Evolutionary conservation across 2,329 filamentous ascomycete species (phyloP), one percentile per base, ranked within the genome.

Genomic region (Didymella arachidicola): DNA sequence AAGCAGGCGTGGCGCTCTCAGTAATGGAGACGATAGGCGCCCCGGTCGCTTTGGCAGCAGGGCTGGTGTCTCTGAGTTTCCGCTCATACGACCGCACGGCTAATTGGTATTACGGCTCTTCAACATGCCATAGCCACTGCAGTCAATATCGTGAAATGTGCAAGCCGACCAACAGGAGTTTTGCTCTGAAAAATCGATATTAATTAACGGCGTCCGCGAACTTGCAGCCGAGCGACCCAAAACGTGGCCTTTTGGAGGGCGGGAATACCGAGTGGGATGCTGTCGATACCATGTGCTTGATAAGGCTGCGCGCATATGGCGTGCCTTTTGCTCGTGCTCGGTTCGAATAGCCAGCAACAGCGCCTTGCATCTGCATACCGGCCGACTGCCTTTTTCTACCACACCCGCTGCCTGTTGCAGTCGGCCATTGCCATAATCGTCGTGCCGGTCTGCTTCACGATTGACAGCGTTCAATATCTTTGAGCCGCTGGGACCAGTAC

Each of bases 1-100:
- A 55, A 62, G 54, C 63, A 70, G 62, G 62, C 73, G 72, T 72
- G 69, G 71, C 70, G 70, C 51, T 51, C 46, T 38, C 51, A 51
- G 29, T 63, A 65, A 71, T 68, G 63, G 70, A 67, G 47, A 65
- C 66, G 64, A 74, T 75, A 73, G 63, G 68, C 69, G 67, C 70
- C 60, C 54, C 45, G 52, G 49, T 56, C 32, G 57, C 44, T 61
- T 59, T 66, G 66, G 64, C 67, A 53, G 65, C 69, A 74, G 71
- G 71, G 70, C 72, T 75, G 70, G 66, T 64, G 64, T 67, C 68
- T 64, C 61, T 63, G 61, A 45, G 41, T 38, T 63, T 65, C 53
- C 60, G 54, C 62, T 50, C 57, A 53, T 53, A 53, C 57, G 42
- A 38, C 47, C 57, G 64, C 72, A 73, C 74, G 73, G 72, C 71